Conservation (phyloP, 2,329 filamentous ascomycete species). For the Claviceps quebecensis region DNA sequence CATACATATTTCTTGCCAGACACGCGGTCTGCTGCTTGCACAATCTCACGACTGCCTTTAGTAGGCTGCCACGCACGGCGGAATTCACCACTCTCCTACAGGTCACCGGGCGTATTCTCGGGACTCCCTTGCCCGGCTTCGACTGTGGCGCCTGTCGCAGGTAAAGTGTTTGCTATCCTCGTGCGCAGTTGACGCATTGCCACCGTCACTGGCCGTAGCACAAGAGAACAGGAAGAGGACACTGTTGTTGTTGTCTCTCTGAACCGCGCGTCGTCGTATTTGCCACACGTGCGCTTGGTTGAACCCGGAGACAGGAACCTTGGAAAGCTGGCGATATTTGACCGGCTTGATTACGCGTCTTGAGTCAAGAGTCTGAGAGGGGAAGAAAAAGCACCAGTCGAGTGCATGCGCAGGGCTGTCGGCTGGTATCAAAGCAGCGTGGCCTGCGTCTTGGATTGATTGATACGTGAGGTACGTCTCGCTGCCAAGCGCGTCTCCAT, state of each 20-base stretch:
- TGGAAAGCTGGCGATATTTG: not conserved
- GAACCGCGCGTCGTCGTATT: not conserved
- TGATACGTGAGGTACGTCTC: not conserved
- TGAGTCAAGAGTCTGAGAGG: too few relatives aligned
- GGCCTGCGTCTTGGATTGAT: too few relatives aligned
- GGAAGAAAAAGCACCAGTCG: not conserved
- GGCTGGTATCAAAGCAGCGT: not conserved
- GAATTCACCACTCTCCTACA: too few relatives aligned
- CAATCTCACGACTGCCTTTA: too few relatives aligned
- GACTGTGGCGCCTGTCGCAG: not conserved
- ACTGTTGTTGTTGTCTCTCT: not conserved
- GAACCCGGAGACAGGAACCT: too few relatives aligned
- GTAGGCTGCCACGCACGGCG: too few relatives aligned
- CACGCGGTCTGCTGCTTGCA: too few relatives aligned
- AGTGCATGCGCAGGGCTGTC: not conserved
- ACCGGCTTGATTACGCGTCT: too few relatives aligned
- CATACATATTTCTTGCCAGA: too few relatives aligned
- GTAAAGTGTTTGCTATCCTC: not conserved
- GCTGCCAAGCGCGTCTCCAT: not conserved
- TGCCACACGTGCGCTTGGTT: not conserved
- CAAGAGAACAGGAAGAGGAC: not conserved
- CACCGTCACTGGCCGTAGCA: not conserved
- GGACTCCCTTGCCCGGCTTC: not conserved
- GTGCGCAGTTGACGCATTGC: not conserved
- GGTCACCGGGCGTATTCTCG: too few relatives aligned